Evolutionary conservation across 257 asterid genomes (phyloP).

Genomic region (Nicotiana tomentosiformis): DNA sequence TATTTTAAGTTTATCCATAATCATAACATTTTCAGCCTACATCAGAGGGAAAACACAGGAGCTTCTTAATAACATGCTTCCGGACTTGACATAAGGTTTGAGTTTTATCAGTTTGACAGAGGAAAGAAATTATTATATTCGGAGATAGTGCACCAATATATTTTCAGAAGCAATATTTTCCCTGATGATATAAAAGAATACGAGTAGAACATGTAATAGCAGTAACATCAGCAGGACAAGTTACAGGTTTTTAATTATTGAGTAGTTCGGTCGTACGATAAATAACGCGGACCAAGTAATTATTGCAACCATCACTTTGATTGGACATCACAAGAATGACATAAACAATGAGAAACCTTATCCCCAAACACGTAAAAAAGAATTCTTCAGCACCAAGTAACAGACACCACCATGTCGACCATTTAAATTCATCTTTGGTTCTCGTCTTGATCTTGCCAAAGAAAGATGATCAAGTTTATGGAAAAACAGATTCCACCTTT

Average conservation of each 20-base stretch:
- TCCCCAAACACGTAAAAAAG: background rate
- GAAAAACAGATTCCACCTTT: background rate
- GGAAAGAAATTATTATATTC: background rate
- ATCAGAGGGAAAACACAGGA: conserved; percentile 19
- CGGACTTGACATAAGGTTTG: background rate
- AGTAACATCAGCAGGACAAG: background rate
- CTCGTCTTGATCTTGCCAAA: background rate
- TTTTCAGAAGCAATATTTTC: background rate
- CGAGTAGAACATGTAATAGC: background rate
- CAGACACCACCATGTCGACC: background rate
- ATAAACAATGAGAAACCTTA: background rate
- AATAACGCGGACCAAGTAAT: background rate
- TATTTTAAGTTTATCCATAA: conserved; percentile 59
- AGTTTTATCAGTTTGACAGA: conserved; percentile 3
- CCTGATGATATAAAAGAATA: background rate
- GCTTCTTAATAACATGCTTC: conserved; percentile 10
- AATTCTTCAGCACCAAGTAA: background rate
- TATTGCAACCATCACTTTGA: background rate
- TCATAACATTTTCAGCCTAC: conserved; percentile 81
- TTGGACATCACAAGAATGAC: background rate
- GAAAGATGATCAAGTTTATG: background rate
- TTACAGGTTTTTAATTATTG: background rate
- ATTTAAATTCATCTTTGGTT: background rate
- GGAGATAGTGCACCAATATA: background rate
- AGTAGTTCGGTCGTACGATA: background rate